Evolutionary conservation across 805 yeast species (phyloP).

Genomic region (Sugiyamaella americana): DNA sequence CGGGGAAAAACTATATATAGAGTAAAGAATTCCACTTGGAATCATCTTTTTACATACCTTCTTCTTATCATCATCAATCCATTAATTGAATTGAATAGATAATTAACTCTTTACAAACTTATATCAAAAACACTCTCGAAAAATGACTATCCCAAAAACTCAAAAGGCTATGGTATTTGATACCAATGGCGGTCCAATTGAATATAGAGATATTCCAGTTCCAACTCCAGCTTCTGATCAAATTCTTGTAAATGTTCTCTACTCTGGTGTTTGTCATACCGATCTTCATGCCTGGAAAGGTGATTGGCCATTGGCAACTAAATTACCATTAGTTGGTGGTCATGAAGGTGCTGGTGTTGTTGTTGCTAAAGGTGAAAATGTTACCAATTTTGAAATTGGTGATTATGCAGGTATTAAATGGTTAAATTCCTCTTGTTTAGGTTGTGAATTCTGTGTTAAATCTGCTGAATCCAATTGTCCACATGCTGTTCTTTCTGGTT

Average conservation of each 20-base stretch:
- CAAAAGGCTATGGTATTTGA: slow-evolving; percentile 71
- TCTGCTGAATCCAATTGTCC: slow-evolving; percentile 66
- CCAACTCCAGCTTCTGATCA: slow-evolving; percentile 75
- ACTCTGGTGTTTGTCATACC: slow-evolving; percentile 91
- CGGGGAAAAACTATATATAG: neutral
- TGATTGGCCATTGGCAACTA: slow-evolving; percentile 79
- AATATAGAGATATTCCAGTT: slow-evolving; percentile 69
- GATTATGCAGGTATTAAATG: slow-evolving; percentile 81
- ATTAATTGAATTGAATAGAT: neutral
- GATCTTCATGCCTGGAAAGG: slow-evolving; percentile 93
- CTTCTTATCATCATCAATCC: neutral
- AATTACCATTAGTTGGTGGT: slow-evolving; percentile 77
- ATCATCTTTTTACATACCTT: neutral
- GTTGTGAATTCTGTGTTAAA: slow-evolving; percentile 70
- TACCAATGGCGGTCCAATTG: slow-evolving; percentile 55
- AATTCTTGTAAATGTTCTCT: slow-evolving; percentile 72
- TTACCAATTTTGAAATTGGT: slow-evolving; percentile 66
- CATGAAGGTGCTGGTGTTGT: slow-evolving; percentile 89
- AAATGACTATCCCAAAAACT: slow-evolving; percentile 46
- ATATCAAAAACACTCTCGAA: neutral
- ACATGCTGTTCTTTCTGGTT: slow-evolving; percentile 68
- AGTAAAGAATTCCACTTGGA: neutral
- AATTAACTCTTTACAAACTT: neutral
- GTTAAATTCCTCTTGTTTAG: slow-evolving; percentile 71
- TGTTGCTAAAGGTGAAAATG: slow-evolving; percentile 67